A percentile compares a stretch with the other conserved stretches of the same genome.
phyloP scores from a whole-genome alignment of 371 early-diverging fungal genomes.

The Smittium culicis region DNA sequence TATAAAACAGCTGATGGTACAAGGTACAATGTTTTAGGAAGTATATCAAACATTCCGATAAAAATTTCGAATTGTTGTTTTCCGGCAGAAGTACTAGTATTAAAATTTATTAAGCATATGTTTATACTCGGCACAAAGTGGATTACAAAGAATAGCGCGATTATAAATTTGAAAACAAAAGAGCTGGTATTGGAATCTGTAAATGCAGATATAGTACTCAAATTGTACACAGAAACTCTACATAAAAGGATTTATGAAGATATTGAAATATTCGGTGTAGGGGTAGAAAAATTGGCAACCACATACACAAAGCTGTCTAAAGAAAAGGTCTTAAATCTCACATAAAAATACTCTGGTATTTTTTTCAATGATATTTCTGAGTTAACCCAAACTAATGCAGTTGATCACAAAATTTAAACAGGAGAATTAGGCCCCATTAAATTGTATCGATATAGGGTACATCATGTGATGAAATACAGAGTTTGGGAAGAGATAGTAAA shows the following conservation, averaged over 20 bases:
- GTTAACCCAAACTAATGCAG: not conserved
- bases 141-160: not conserved
- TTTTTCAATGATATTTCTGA: not conserved
- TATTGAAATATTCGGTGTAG: not conserved
- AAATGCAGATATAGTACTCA: not conserved
- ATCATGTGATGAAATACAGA: not conserved
- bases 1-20: not conserved
- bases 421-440: not conserved
- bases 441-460: not conserved
- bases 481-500: not conserved
- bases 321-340: not conserved
- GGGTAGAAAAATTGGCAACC: not conserved
- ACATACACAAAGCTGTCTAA: not conserved
- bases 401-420: not conserved
- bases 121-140: not conserved
- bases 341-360: not conserved
- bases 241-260: not conserved
- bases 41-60: not conserved
- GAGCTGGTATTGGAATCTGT: not conserved
- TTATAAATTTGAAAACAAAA: not conserved
- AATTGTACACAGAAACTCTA: not conserved
- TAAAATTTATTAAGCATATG: not conserved
- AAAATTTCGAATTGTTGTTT: not conserved
- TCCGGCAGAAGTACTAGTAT: not conserved
- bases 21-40: not conserved